phyloP scores from a whole-genome alignment of 495 filamentous ascomycete genomes.

The Clohesyomyces aquaticus region DNA sequence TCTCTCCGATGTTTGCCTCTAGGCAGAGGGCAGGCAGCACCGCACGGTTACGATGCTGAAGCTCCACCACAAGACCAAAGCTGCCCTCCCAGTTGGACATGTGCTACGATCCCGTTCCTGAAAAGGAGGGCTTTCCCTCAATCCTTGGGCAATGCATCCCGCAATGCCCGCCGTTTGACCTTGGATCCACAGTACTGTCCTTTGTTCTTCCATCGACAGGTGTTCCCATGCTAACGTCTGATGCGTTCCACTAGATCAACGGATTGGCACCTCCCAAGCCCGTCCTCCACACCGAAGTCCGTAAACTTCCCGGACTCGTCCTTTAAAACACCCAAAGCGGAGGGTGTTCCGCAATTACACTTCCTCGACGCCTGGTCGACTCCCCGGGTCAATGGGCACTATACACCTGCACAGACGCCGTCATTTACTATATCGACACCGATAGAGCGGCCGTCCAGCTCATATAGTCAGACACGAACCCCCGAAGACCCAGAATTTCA shows the following conservation, averaged over 20 bases:
- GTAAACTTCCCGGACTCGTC: conserved; percentile 39
- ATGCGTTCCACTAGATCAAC: conserved; percentile 34
- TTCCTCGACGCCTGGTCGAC: conserved; percentile 50
- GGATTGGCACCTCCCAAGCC: conserved; percentile 50
- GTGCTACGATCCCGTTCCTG: background rate
- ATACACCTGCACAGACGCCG: conserved; percentile 45
- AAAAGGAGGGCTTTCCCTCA: background rate
- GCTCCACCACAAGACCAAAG: conserved; percentile 11
- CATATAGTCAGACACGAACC: conserved; percentile 33
- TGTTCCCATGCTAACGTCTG: conserved; percentile 38
- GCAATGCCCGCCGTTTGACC: background rate
- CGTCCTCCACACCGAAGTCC: conserved; percentile 45
- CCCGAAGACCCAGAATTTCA: conserved; percentile 49
- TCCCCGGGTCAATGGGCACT: conserved; percentile 44
- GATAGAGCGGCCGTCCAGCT: conserved; percentile 37
- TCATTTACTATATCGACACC: conserved; percentile 38
- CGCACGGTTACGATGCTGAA: conserved; percentile 17
- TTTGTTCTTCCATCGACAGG: too few relatives aligned
- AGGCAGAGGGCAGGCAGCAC: conserved; percentile 38
- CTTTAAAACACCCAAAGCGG: conserved; percentile 45
- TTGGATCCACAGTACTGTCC: conserved; percentile 1
- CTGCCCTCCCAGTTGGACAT: conserved; percentile 8
- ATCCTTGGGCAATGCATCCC: conserved; percentile 5
- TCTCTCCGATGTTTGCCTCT: background rate
- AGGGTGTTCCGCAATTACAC: conserved; percentile 39